Evolutionary conservation across 495 filamentous ascomycete species (phyloP).

Genomic region (Aspergillus baeticus): DNA sequence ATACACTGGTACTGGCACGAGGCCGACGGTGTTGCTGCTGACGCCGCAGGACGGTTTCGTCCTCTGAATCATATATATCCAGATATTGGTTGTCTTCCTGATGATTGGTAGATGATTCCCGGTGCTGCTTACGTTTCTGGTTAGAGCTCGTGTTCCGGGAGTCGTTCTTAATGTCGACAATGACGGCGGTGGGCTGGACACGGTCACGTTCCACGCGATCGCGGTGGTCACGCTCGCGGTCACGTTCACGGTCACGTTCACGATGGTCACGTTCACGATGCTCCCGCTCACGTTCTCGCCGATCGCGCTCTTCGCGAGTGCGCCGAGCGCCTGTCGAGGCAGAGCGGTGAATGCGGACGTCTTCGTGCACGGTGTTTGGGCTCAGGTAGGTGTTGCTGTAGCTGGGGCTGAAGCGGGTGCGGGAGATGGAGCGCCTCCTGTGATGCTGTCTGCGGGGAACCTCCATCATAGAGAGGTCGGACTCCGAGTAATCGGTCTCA

Average conservation of each 20-base stretch:
- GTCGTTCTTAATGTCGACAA: conserved; percentile 37
- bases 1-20: conserved; percentile 19
- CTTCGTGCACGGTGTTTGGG: conserved; percentile 19
- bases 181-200: conserved; percentile 21
- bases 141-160: conserved; percentile 21
- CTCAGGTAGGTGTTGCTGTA: conserved; percentile 22
- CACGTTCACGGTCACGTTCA: not conserved
- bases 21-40: conserved; percentile 18
- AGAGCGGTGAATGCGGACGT: conserved; percentile 34
- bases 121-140: conserved; percentile 18
- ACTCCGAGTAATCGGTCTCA: conserved; percentile 42
- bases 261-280: not conserved
- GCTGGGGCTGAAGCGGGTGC: conserved; percentile 29
- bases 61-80: conserved; percentile 28
- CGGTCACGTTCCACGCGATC: conserved; percentile 11
- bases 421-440: conserved; percentile 39
- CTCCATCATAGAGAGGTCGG: conserved; percentile 37
- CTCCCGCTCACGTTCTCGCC: conserved; percentile 6
- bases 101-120: conserved; percentile 2
- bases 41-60: conserved; percentile 26
- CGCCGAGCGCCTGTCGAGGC: conserved; percentile 42
- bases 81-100: conserved; percentile 13
- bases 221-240: not conserved
- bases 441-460: conserved; percentile 17
- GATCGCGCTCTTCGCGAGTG: conserved; percentile 19